Percentiles rank a stretch among this genome's conserved stretches.
phyloP scores from a whole-genome alignment of 2,329 filamentous ascomycete species.

The Alternaria ethzedia region DNA sequence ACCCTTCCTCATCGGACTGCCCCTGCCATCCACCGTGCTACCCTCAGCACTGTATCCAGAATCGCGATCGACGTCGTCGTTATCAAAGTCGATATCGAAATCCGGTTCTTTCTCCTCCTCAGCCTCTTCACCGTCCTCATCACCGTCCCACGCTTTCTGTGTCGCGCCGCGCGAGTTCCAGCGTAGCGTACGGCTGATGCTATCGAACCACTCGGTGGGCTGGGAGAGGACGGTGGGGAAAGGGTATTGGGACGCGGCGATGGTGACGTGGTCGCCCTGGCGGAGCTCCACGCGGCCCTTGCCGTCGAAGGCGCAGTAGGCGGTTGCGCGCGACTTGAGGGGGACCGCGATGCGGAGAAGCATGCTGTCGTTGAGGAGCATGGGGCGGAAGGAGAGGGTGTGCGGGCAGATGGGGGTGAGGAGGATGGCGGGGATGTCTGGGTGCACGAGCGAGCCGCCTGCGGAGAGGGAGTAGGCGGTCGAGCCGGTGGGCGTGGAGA shows the following conservation, averaged over 20 bases:
- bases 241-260: slow-evolving; percentile 93
- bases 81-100: slow-evolving; percentile 97
- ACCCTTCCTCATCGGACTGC: slow-evolving; percentile 46
- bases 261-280: slow-evolving; percentile 93
- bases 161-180: slow-evolving; percentile 95
- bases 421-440: slow-evolving; percentile 94
- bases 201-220: slow-evolving; percentile 95
- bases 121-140: slow-evolving; percentile 53
- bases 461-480: slow-evolving; percentile 97
- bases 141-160: slow-evolving; percentile 79
- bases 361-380: slow-evolving; percentile 96
- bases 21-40: slow-evolving; percentile 41
- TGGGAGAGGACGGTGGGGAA: slow-evolving; percentile 95
- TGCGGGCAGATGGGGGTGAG: slow-evolving; percentile 98
- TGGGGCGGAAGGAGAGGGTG: slow-evolving; percentile 93
- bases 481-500: slow-evolving; percentile 87
- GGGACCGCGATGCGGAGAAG: slow-evolving; percentile 89
- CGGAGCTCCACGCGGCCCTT: slow-evolving; percentile 93
- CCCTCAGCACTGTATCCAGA: slow-evolving; percentile 50
- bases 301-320: slow-evolving; percentile 96
- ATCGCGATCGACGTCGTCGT: slow-evolving; percentile 59
- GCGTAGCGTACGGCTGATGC: slow-evolving; percentile 85
- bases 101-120: slow-evolving; percentile 60
- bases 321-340: slow-evolving; percentile 82
- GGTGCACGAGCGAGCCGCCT: slow-evolving; percentile 92